Conservation (phyloP, 805 yeast species). For the Candida glaebosa region DNA sequence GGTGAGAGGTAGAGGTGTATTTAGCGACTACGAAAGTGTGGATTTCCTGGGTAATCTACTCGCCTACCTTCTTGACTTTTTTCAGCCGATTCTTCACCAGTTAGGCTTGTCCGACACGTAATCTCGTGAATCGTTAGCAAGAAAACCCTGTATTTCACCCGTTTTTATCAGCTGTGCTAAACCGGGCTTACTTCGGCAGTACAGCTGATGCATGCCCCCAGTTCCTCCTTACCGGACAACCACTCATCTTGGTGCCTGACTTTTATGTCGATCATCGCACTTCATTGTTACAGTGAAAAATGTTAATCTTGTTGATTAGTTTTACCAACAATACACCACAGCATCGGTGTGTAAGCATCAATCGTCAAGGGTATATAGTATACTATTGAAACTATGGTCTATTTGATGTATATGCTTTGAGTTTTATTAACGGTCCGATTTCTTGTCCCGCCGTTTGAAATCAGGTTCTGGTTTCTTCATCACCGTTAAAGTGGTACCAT, state of each 20-base stretch:
- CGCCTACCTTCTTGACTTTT: background rate
- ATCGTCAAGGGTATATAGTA: no score
- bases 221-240: background rate
- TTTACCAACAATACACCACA: no score
- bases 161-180: background rate
- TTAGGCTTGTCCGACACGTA: background rate
- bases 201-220: background rate
- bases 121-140: background rate
- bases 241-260: background rate
- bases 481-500: conserved; percentile 25
- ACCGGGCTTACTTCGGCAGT: background rate
- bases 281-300: background rate
- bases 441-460: background rate
- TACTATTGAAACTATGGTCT: no score
- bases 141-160: no score
- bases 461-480: conserved; percentile 12
- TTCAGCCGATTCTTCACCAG: background rate
- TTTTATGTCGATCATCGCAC: background rate
- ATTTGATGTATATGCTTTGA: no score
- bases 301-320: no score
- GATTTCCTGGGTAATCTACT: no score
- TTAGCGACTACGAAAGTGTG: no score
- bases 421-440: no score
- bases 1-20: no score
- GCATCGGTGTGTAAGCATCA: no score